These are phyloP conservation scores for Pestalotiopsis sp. DNA, from an alignment of 2,329 filamentous ascomycete species.

Conservation along the genomic window DNA sequence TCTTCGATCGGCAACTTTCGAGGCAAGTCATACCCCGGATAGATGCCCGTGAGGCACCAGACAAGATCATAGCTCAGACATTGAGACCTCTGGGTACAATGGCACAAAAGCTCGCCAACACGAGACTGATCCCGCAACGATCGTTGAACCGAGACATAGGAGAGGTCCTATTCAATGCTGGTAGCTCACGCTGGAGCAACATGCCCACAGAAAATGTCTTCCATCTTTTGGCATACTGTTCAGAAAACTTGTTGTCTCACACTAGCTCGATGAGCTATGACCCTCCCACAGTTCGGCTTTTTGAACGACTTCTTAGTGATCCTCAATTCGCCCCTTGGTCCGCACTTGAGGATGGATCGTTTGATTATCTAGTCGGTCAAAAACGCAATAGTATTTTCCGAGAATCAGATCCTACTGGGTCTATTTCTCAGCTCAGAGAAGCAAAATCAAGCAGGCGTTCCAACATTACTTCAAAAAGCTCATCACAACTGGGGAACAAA, in stretches of 20 bases:
- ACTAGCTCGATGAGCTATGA: not conserved
- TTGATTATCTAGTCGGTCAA: no score
- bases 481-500: no score
- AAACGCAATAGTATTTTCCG: no score
- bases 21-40: not conserved
- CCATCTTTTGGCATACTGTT: not conserved
- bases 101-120: not conserved
- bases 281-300: not conserved
- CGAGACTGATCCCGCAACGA: not conserved
- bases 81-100: not conserved
- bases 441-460: no score
- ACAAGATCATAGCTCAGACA: not conserved
- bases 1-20: not conserved
- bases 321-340: no score
- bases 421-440: no score
- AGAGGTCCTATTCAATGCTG: not conserved
- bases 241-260: not conserved
- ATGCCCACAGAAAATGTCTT: no score
- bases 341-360: no score
- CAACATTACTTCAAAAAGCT: no score
- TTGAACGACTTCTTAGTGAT: not conserved
- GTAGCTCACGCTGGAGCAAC: not conserved
- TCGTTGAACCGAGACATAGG: not conserved
- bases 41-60: not conserved
- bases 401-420: no score